phyloP scores from a whole-genome alignment of 129 eudicot species.

The Centella asiatica region DNA sequence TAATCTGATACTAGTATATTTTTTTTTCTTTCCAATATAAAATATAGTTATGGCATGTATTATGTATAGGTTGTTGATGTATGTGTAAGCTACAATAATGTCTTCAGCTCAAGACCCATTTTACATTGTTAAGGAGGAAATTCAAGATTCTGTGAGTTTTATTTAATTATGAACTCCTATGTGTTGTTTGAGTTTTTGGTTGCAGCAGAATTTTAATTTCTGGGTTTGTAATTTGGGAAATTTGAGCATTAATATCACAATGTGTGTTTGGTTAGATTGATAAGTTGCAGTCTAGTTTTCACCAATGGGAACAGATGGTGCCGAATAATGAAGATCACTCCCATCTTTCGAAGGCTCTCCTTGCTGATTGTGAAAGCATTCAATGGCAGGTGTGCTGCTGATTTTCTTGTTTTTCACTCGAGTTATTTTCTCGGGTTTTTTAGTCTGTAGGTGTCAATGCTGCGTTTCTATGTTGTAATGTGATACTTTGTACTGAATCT shows the following conservation, averaged over 20 bases:
- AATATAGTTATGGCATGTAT: no score
- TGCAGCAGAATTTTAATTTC: neutral
- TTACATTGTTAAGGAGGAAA: slow-evolving; percentile 6
- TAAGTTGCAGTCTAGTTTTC: slow-evolving; percentile 60
- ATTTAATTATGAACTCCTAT: no score
- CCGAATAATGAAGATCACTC: slow-evolving; percentile 32
- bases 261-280: slow-evolving; percentile 48
- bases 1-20: no score
- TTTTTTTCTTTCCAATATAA: no score
- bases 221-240: neutral
- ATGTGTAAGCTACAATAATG: neutral
- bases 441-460: neutral
- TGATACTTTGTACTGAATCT: neutral
- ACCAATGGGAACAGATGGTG: slow-evolving; percentile 57
- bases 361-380: slow-evolving; percentile 67
- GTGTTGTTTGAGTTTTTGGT: neutral
- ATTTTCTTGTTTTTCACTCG: neutral
- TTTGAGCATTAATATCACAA: neutral
- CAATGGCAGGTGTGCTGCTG: slow-evolving; percentile 71
- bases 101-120: slow-evolving; percentile 7
- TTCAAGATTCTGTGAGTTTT: slow-evolving; percentile 5
- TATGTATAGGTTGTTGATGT: neutral
- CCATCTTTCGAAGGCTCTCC: slow-evolving; percentile 48
- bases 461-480: neutral
- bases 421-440: neutral